Evolutionary conservation across 805 yeast genomes (phyloP), one percentile per base, ranked within the genome.

Genomic region (Metschnikowia arizonensis): DNA sequence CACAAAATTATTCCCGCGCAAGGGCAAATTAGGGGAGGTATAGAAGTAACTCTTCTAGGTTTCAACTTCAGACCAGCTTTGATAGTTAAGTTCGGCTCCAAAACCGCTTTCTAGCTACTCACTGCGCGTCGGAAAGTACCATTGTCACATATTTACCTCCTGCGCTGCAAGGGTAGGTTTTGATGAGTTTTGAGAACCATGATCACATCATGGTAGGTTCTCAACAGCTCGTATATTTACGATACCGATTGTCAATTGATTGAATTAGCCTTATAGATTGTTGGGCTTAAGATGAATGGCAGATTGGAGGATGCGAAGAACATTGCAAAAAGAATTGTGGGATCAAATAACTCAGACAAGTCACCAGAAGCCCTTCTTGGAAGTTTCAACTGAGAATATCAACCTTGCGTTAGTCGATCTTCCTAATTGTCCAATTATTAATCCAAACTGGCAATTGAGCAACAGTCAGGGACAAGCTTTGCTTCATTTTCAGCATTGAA

Each of bases 231-330:
- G 0, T 93, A 93, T 59, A 77, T 88, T 36, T 97, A 93, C 66
- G 99, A 93, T 61, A 86, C 97, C 8, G 99, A 93, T 65, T 78
- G 93, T 53, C 97, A 91, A 64, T 76, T 93, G 61, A 87, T 91
- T 60, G 99, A 93, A 66, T 73, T 93, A 51, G 99, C 99, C 1
- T 73, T 93, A 56, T 98, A 93, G 61, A 93, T 93, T 56, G 97
- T 93, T 33, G 99, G 99, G 1, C 73, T 90, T 65, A 91, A 91
- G 67, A 89, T 91, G 97, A 90, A 88, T 60, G 99, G 98, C 47
- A 83, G 84, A 58, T 70, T 93, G 47, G 98, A 93, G 60, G 97
- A 91, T 64, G 97, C 98, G 1, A 81, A 87, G 54, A 89, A 88
- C 59, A 87, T 93, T 56, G 98, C 98, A 1, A 84, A 85, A 63